A percentile compares a stretch with the other conserved stretches of the same genome.
These are phyloP conservation scores for Pyrus betulifolia DNA, from an alignment of 306 rosid species.

Conservation along the genomic window DNA sequence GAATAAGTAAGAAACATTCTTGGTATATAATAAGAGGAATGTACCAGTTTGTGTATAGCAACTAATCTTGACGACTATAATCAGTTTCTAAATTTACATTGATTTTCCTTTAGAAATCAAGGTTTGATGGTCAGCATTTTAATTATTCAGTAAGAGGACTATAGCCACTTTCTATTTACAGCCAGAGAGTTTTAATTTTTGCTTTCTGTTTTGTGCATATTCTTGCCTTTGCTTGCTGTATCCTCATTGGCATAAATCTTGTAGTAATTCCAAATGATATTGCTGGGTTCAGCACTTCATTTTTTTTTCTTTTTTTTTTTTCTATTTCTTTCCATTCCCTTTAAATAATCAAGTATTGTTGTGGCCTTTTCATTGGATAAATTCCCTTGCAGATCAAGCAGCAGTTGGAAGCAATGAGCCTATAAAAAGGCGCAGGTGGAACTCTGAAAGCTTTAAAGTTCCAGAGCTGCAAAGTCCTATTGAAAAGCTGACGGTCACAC, in stretches of 20 bases:
- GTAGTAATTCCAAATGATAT: not conserved
- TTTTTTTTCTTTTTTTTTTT: not conserved
- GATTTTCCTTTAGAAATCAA: not conserved
- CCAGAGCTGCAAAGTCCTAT: slow-evolving; percentile 47
- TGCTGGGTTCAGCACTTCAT: not conserved
- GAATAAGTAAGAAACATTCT: not conserved
- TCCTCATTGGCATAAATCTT: not conserved
- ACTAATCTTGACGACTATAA: not conserved
- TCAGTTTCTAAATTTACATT: not conserved
- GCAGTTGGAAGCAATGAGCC: slow-evolving; percentile 63
- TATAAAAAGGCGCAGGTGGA: slow-evolving; percentile 91
- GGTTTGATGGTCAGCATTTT: not conserved
- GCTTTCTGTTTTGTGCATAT: not conserved
- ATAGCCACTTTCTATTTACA: not conserved
- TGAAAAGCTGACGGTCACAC: slow-evolving; percentile 40
- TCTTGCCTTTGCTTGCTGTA: not conserved
- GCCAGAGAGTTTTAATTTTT: not conserved
- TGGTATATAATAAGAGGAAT: not conserved
- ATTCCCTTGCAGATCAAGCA: slow-evolving; percentile 45
- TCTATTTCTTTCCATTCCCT: no score
- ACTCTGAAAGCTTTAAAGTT: slow-evolving; percentile 49
- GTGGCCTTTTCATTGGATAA: slow-evolving; percentile 4
- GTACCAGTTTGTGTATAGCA: not conserved
- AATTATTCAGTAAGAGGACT: not conserved
- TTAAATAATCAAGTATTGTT: not conserved